Evolutionary conservation across 495 filamentous ascomycete species (phyloP), one percentile per base, ranked within the genome.

Genomic region (Penicillium subrubescens): DNA sequence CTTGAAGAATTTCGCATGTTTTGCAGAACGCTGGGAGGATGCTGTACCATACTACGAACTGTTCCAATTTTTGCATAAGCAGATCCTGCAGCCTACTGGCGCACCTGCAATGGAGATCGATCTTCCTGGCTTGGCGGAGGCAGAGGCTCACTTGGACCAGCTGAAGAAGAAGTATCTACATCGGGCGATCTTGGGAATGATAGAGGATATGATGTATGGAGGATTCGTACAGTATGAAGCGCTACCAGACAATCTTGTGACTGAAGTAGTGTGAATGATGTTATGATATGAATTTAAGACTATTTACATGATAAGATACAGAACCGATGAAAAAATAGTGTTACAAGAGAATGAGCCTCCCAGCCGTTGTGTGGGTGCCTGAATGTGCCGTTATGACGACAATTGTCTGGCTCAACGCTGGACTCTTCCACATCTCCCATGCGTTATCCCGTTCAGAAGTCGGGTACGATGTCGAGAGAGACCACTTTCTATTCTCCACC

Each of bases 351-450:
- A 77, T 59, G 25, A 78, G 25, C 27, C 66, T 74, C 1, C 76
- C 74, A 61, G 64, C 62, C n/a, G 68, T 31, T 12, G 44, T 41
- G n/a, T 62, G 69, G 19, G 37, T 29, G 5, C 52, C 61, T 0
- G 65, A 64, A 14, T 54, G 59, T 15, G 67, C 73, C 37, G 57
- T 69, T 11, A 77, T 55, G 11, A 73, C 25, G 5, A 77, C 58
- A 50, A 75, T 76, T 11, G 71, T 75, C 31, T 78, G 71, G 1
- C 51, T 70, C 17, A 75, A 53, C 37, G 72, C 64, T 59, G 75
- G 75, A 46, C 72, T 74, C 10, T 63, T 39, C 76, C 76, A 78
- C 56, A 63, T 65, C 29, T 69, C 48, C 76, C 74, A 78, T 29
- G 41, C 62, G 23, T 44, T 59, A 35, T 74, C 76, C 63, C 74